Conservation (phyloP, 2,329 filamentous ascomycete genomes). For the Colletotrichum acutatum region DNA sequence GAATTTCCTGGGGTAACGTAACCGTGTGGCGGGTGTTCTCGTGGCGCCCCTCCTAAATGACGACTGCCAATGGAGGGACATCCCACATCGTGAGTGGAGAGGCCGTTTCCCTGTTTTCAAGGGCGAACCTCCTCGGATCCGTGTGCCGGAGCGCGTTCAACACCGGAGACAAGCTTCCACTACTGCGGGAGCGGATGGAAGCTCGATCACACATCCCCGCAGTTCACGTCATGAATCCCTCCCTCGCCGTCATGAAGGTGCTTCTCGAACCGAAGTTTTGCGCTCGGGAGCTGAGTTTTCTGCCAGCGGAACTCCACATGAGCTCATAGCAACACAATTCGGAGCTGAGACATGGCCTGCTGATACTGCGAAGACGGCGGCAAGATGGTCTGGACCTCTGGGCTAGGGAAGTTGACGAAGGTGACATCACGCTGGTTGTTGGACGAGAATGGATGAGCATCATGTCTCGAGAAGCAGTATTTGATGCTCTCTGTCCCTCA, state of each 20-base stretch:
- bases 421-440: slow-evolving; percentile 22
- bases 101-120: slow-evolving; percentile 33
- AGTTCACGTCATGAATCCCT: slow-evolving; percentile 34
- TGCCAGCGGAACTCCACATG: slow-evolving; percentile 24
- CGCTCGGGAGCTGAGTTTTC: slow-evolving; percentile 9
- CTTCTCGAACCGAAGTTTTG: neutral
- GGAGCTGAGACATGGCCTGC: neutral
- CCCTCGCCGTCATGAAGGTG: slow-evolving; percentile 28
- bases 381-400: slow-evolving; percentile 9
- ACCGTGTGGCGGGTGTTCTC: slow-evolving; percentile 20
- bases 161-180: slow-evolving; percentile 18
- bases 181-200: slow-evolving; percentile 11
- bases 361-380: slow-evolving; percentile 6
- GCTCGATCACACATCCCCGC: slow-evolving; percentile 10
- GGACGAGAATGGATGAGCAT: neutral
- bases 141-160: slow-evolving; percentile 23
- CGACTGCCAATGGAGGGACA: slow-evolving; percentile 31
- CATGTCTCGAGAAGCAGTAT: slow-evolving; percentile 3
- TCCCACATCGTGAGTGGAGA: slow-evolving; percentile 16
- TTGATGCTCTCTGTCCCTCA: slow-evolving; percentile 13
- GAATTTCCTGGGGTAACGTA: slow-evolving; percentile 16
- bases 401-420: neutral
- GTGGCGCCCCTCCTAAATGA: slow-evolving; percentile 12
- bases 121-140: slow-evolving; percentile 29
- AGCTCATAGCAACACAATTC: slow-evolving; percentile 32